Conservation (phyloP, 345 rosid species). For the Brassica nigra region DNA sequence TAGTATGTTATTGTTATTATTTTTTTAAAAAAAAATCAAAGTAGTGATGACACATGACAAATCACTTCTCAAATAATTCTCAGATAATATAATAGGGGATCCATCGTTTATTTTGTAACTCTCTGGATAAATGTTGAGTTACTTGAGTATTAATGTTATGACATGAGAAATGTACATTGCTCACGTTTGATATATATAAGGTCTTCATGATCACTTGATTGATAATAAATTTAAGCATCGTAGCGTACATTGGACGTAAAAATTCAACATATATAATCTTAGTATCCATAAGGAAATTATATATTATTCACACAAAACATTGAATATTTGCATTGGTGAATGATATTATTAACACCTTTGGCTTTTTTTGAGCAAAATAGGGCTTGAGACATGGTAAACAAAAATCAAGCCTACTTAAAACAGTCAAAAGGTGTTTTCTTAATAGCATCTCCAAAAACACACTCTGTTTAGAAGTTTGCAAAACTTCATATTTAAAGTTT, state of each 20-base stretch:
- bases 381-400: neutral
- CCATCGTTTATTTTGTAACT: neutral
- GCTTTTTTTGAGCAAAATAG: neutral
- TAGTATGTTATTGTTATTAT: too few relatives aligned
- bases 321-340: neutral
- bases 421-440: constrained; percentile 1
- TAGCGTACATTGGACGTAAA: too few relatives aligned
- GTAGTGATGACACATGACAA: too few relatives aligned
- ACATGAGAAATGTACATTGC: neutral
- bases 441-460: too few relatives aligned
- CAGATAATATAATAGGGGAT: too few relatives aligned
- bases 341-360: constrained; percentile 1
- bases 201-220: too few relatives aligned
- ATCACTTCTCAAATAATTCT: too few relatives aligned
- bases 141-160: neutral
- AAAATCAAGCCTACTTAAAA: neutral
- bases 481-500: too few relatives aligned
- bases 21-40: too few relatives aligned
- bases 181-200: neutral
- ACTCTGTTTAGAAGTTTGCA: too few relatives aligned
- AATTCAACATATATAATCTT: too few relatives aligned
- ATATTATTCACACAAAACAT: neutral
- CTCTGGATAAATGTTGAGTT: neutral
- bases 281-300: neutral
- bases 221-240: too few relatives aligned